Conservation (phyloP, 2,329 filamentous ascomycete genomes). For the Talaromyces sp. region DNA sequence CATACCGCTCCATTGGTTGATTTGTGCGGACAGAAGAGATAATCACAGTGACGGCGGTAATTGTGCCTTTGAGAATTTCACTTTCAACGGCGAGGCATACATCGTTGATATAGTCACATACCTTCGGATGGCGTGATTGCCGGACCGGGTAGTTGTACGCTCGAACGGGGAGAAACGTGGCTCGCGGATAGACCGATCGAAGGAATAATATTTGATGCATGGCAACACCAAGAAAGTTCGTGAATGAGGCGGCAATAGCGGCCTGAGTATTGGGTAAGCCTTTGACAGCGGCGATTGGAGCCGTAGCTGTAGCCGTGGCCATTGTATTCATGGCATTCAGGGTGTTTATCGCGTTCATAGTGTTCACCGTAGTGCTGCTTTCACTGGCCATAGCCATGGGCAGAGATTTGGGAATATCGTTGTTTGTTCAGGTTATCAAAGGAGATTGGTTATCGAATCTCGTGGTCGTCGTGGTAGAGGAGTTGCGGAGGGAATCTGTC, state of each 20-base stretch:
- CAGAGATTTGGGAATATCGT: slow-evolving; percentile 24
- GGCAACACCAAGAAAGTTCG: slow-evolving; percentile 74
- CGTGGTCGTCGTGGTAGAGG: slow-evolving; percentile 30
- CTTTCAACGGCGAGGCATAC: slow-evolving; percentile 68
- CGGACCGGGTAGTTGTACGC: slow-evolving; percentile 82
- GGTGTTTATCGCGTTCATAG: slow-evolving; percentile 30
- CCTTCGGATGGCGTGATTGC: slow-evolving; percentile 79
- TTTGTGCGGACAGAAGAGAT: slow-evolving; percentile 53
- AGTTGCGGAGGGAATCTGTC: slow-evolving; percentile 39
- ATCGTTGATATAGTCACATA: slow-evolving; percentile 82
- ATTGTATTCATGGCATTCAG: slow-evolving; percentile 28
- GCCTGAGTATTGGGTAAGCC: slow-evolving; percentile 49
- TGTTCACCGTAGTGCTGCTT: slow-evolving; percentile 30
- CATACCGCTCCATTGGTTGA: slow-evolving; percentile 56
- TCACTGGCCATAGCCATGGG: slow-evolving; percentile 43
- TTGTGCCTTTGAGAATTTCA: slow-evolving; percentile 63
- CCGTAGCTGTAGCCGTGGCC: slow-evolving; percentile 35
- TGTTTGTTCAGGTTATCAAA: slow-evolving; percentile 22
- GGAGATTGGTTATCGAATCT: slow-evolving; percentile 1
- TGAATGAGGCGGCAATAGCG: slow-evolving; percentile 66
- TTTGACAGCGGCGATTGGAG: slow-evolving; percentile 40
- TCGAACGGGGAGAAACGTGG: slow-evolving; percentile 73
- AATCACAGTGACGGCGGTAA: slow-evolving; percentile 56
- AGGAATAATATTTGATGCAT: slow-evolving; percentile 85
- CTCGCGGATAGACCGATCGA: slow-evolving; percentile 71